Evolutionary conservation across 257 asterid genomes (phyloP).

Genomic region (Solanum piurae): DNA sequence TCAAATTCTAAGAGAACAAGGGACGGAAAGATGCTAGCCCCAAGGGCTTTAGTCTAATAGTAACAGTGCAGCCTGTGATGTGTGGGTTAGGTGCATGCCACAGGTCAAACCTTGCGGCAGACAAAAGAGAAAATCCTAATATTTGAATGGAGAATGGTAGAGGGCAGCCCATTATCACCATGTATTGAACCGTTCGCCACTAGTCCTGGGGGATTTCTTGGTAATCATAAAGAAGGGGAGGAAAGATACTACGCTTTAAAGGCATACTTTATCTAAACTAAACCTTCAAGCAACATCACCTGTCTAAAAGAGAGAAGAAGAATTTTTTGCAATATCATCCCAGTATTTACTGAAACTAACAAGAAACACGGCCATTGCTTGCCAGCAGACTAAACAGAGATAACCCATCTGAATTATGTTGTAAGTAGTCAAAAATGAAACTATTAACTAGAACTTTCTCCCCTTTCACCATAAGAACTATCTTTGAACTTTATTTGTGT

Average conservation of each 20-base stretch:
- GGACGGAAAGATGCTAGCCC: not conserved
- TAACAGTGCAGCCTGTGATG: not conserved
- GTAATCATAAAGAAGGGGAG: not conserved
- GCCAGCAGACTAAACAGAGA: not conserved
- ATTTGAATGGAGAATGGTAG: not conserved
- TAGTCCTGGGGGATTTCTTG: not conserved
- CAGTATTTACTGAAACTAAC: not conserved
- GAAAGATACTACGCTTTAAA: not conserved
- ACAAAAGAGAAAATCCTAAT: not conserved
- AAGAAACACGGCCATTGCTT: not conserved
- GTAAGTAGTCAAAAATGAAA: not conserved
- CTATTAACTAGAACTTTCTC: not conserved
- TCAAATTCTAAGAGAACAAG: not conserved
- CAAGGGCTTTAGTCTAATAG: not conserved
- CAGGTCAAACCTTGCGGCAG: not conserved
- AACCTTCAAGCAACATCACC: not conserved
- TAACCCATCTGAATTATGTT: not conserved
- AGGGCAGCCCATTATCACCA: not conserved
- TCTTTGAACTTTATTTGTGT: not conserved
- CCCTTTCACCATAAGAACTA: not conserved
- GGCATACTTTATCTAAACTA: not conserved
- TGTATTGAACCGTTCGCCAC: not conserved
- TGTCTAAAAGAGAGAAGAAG: not conserved
- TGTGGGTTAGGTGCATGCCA: not conserved
- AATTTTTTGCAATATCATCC: not conserved